Evolutionary conservation across 208 protist genomes (phyloP).

Genomic region (Phytomonas francai): DNA sequence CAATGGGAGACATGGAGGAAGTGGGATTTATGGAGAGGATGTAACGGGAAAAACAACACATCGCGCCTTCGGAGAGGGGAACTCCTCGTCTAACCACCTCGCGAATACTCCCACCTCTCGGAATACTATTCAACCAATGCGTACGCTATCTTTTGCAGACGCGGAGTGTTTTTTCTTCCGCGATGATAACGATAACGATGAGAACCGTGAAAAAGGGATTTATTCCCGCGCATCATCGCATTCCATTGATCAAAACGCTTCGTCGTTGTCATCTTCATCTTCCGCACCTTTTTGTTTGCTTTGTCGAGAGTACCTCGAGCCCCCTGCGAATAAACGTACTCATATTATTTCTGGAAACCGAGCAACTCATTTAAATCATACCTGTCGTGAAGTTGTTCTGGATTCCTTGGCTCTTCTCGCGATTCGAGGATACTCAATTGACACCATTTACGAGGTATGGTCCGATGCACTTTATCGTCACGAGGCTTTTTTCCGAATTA

Average conservation of each 20-base stretch:
- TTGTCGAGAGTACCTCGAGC: conserved; percentile 49
- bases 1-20: too few relatives aligned
- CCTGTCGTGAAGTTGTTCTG: conserved; percentile 56
- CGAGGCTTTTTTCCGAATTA: conserved; percentile 43
- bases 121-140: background rate
- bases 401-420: conserved; percentile 52
- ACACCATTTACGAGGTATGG: conserved; percentile 60
- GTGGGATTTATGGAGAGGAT: too few relatives aligned
- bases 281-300: conserved; percentile 32
- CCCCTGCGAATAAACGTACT: conserved; percentile 8
- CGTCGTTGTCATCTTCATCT: background rate
- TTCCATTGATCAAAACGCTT: background rate
- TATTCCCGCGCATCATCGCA: background rate
- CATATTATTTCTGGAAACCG: conserved; percentile 36
- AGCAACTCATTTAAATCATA: conserved; percentile 43
- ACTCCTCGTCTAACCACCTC: too few relatives aligned
- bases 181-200: background rate
- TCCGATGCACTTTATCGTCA: conserved; percentile 41
- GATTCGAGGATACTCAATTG: conserved; percentile 67
- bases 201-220: background rate
- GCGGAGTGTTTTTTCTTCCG: background rate
- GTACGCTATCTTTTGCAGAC: background rate
- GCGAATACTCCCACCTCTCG: too few relatives aligned
- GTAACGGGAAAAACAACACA: too few relatives aligned
- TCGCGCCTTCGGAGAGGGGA: too few relatives aligned